A percentile compares a stretch with the other conserved stretches of the same genome.
These are phyloP conservation scores for Tolypocladium ovalisporum DNA, from an alignment of 2,329 filamentous ascomycete species.

Conservation along the genomic window DNA sequence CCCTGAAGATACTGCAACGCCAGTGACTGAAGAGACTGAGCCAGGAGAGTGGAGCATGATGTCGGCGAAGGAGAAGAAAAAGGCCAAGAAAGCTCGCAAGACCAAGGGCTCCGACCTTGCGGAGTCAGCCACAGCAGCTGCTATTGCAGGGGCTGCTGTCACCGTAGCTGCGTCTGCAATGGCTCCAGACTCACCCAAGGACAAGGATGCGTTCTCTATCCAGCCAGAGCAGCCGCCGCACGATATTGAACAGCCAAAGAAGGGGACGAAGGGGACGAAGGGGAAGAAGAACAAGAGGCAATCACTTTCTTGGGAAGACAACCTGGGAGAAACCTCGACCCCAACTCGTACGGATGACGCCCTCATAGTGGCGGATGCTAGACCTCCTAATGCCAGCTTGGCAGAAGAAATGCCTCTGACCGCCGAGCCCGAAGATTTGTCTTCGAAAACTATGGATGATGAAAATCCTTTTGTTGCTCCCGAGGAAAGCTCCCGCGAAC, in stretches of 20 bases:
- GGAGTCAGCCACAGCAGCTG: slow-evolving; percentile 1
- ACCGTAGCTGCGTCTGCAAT: slow-evolving; percentile 1
- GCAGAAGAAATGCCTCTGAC: neutral
- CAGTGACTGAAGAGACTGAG: slow-evolving; percentile 5
- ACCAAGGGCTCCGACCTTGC: slow-evolving; percentile 4
- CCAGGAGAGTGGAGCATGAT: slow-evolving; percentile 5
- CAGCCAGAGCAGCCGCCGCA: slow-evolving; percentile 2
- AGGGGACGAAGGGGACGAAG: slow-evolving; percentile 10
- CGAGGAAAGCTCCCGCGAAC: neutral
- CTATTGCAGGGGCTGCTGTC: neutral
- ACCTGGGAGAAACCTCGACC: neutral
- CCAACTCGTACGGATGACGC: neutral
- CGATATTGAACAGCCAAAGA: slow-evolving; percentile 5
- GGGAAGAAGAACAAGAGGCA: slow-evolving; percentile 9
- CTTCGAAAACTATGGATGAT: neutral
- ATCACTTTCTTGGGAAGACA: slow-evolving; percentile 3
- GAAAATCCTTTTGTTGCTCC: neutral
- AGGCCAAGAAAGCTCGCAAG: slow-evolving; percentile 10
- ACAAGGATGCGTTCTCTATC: neutral
- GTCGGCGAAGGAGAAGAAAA: slow-evolving; percentile 9
- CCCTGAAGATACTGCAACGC: slow-evolving; percentile 1
- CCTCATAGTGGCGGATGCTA: neutral
- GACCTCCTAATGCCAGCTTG: neutral
- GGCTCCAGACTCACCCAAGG: slow-evolving; percentile 2
- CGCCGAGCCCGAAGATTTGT: neutral